Base-by-base conservation (phyloP, 352 stramenopile genomes). In the Globisporangium ultimum region DNA sequence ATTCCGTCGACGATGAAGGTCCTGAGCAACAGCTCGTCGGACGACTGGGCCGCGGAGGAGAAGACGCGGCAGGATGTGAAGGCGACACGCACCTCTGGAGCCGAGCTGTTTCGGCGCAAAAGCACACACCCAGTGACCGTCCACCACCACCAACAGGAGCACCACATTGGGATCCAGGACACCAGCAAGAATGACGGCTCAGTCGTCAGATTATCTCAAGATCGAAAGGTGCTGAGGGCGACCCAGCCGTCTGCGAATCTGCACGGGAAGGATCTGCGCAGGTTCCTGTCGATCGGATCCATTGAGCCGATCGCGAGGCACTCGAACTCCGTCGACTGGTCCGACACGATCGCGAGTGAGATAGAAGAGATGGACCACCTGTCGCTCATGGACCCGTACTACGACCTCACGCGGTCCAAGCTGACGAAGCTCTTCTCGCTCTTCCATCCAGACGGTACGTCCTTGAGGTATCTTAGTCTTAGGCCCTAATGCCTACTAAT, bases 381-480 rank as follows among this genome's bases (percentile, higher is more conserved):
- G 21, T 84, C 83, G 52, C 70, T 95, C 15, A 87, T 91, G 79
- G 85, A 95, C 28, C 83, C 85, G 41, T 89, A 91, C 63, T 93
- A 92, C 53, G 85, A 95, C 46, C 80, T 95, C 52, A 95, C 81
- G 17, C 87, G 70, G 9, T 72, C 71, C 53, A 89, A 88, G 50
- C 70, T 92, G 32, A 74, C 68, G 8, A 84, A 87, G 34, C 70
- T 92, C 51, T 92, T 92, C 50, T 76, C 71, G 21, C 64, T 77
- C 21, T 91, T 91, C 53, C 51, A 80, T 4, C 80, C 78, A 3
- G 80, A 91, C 55, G 68, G 80, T 88, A 60, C 51, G 49, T 66
- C 15, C 20, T 4, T 58, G 45, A 28, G 9, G 11, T 11, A 38
- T 24, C 28, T 53, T 12, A 11, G 10, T 11, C 2, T 32, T 15